Evolutionary conservation across 352 stramenopile genomes (phyloP), one percentile per base, ranked within the genome.

Genomic region (Thalassiosira hispida): DNA sequence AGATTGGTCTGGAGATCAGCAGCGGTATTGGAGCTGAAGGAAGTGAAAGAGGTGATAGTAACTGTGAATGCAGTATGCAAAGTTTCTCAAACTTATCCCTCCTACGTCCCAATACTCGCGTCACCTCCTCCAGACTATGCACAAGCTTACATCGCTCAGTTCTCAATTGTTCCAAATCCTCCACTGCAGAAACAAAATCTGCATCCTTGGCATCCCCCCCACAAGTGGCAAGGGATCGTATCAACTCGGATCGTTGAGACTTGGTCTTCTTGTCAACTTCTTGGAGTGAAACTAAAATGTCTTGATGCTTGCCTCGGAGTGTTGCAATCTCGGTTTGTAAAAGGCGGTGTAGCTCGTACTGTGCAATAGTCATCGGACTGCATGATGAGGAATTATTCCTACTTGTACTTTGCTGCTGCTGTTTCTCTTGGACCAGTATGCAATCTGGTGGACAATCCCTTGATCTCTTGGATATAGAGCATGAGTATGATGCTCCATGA

Each of bases 151-250:
- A 31, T 11, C 14, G 23, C 12, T 61, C 52, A 8, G 9, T 20
- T 38, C 52, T 35, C 16, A 61, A 20, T 1, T 35, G 22, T 40
- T 40, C 52, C 12, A 61, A 40, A 11, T 6, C 12, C 18, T 61
- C 20, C 4, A 61, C 52, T 16, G 22, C 20, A 40, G 23, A 20
- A 1, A 61, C 23, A 20, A 61, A 18, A 40, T 22, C 38, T 9
- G 11, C 5, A 42, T 61, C 27, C 27, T 61, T 61, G 52, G 52
- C 22, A 40, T 61, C 52, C 42, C 52, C 52, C 25, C 52, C 14
- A 27, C 20, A 42, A 14, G 25, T 20, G 22, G 52, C 22, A 61
- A 61, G 52, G 27, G 16, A 11, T 12, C 52, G 52, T 40, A 61
- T 40, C 25, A 61, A 61, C 12, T 61, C 52, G 1, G 14, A 40